These are phyloP conservation scores for Daedaleopsis sinensis DNA, from an alignment of 768 basidiomycete species.

Conservation along the genomic window DNA sequence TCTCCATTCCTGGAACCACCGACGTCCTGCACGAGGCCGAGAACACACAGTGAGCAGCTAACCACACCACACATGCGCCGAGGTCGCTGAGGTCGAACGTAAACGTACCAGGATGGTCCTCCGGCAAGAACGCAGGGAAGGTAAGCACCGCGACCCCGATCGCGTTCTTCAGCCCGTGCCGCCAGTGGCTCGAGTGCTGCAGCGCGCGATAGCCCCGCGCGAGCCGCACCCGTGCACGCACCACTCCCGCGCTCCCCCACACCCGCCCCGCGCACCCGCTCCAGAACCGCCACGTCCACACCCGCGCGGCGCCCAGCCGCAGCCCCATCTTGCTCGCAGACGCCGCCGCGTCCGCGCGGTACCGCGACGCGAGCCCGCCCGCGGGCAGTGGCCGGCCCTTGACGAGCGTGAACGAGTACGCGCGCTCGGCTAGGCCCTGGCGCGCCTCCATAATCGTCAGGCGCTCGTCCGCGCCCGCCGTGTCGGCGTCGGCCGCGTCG, in stretches of 20 bases:
- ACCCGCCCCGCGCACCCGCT: constrained; percentile 20
- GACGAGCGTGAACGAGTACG: constrained; percentile 14
- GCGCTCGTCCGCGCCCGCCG: constrained; percentile 23
- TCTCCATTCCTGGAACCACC: constrained; percentile 41
- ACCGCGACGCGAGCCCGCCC: constrained; percentile 9
- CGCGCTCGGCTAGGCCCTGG: constrained; percentile 38
- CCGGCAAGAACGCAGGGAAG: constrained; percentile 47
- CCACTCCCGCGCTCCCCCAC: constrained; percentile 25
- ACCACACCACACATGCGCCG: too few relatives aligned
- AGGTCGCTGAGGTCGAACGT: too few relatives aligned
- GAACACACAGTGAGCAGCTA: background rate
- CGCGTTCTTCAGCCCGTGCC: constrained; percentile 50
- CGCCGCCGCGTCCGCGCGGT: constrained; percentile 4
- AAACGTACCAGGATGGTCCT: constrained; percentile 36
- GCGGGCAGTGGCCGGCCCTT: constrained; percentile 12
- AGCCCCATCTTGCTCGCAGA: constrained; percentile 12
- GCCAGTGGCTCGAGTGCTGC: constrained; percentile 45
- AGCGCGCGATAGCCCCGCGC: constrained; percentile 35
- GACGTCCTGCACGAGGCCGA: constrained; percentile 28
- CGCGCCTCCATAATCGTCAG: constrained; percentile 36
- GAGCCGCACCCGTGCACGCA: constrained; percentile 36
- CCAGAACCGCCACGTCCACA: constrained; percentile 14
- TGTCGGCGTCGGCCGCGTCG: background rate
- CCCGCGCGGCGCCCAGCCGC: background rate
- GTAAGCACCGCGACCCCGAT: constrained; percentile 45